A percentile compares a stretch with the other conserved stretches of the same genome.
Conservation (phyloP, 805 yeast genomes). For the Candida alai region DNA sequence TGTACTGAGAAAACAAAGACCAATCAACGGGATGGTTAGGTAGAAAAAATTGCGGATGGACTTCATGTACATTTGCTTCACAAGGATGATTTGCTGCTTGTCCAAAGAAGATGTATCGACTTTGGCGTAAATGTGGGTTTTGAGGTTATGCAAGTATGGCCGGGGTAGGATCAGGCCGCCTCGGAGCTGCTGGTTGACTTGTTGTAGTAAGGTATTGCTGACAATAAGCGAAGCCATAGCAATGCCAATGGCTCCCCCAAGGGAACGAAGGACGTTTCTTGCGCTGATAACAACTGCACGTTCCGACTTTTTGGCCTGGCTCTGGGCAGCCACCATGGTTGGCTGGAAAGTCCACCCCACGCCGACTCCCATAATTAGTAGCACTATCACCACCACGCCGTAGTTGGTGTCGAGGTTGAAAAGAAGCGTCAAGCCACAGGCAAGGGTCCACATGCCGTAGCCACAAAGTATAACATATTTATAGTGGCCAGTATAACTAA, state of each 20-base stretch:
- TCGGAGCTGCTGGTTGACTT: slow-evolving; percentile 12
- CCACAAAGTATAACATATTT: slow-evolving; percentile 24
- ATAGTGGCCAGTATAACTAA: slow-evolving; percentile 27
- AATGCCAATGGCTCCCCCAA: slow-evolving; percentile 62
- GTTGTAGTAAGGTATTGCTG: slow-evolving; percentile 29
- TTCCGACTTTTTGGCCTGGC: slow-evolving; percentile 47
- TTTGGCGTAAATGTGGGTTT: slow-evolving; percentile 21
- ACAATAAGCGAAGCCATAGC: slow-evolving; percentile 43
- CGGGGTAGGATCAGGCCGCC: slow-evolving; percentile 8
- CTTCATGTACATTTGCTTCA: slow-evolving; percentile 27
- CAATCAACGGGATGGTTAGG: slow-evolving; percentile 33
- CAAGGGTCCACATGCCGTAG: slow-evolving; percentile 32
- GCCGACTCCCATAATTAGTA: slow-evolving; percentile 32
- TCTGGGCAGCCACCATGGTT: slow-evolving; percentile 38
- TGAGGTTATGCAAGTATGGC: slow-evolving; percentile 19
- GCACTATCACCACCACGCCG: slow-evolving; percentile 27
- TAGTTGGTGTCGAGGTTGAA: slow-evolving; percentile 20
- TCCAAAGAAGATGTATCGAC: slow-evolving; percentile 19
- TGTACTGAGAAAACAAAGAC: slow-evolving; percentile 26
- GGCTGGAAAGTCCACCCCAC: slow-evolving; percentile 38
- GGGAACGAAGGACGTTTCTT: slow-evolving; percentile 52
- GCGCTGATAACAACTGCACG: slow-evolving; percentile 57
- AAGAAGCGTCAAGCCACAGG: slow-evolving; percentile 41
- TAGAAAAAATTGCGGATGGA: slow-evolving; percentile 32
- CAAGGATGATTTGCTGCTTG: slow-evolving; percentile 17